Evolutionary conservation across 805 yeast species (phyloP).

Genomic region (Debaryomyces tyrocola): DNA sequence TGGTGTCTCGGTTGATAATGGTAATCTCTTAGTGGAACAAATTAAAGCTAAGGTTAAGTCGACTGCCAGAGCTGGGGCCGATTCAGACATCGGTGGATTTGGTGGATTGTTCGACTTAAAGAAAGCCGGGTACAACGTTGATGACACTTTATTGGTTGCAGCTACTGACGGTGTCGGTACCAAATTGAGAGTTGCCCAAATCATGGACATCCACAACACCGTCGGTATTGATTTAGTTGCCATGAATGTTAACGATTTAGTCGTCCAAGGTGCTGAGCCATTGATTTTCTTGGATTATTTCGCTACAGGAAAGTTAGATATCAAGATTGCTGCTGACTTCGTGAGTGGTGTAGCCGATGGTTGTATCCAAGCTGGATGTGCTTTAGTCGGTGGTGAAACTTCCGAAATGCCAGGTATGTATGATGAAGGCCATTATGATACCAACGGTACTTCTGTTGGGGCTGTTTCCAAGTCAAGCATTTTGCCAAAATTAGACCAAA

Average conservation of each 20-base stretch:
- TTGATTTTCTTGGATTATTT: constrained; percentile 92
- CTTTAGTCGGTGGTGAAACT: constrained; percentile 98
- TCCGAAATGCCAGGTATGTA: constrained; percentile 99
- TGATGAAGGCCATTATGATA: constrained; percentile 92
- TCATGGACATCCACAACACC: constrained; percentile 85
- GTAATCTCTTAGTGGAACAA: constrained; percentile 84
- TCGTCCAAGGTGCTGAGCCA: constrained; percentile 99
- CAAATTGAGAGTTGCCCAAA: constrained; percentile 91
- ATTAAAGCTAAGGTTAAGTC: constrained; percentile 90
- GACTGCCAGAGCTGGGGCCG: constrained; percentile 94
- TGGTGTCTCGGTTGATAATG: constrained; percentile 97
- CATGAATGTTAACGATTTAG: constrained; percentile 96
- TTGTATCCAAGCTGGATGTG: constrained; percentile 93
- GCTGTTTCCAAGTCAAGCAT: constrained; percentile 79
- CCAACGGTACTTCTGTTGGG: constrained; percentile 98
- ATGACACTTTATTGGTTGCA: constrained; percentile 82
- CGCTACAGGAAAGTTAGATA: constrained; percentile 91
- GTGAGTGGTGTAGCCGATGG: constrained; percentile 97
- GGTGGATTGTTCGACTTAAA: constrained; percentile 94
- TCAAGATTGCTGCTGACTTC: constrained; percentile 79
- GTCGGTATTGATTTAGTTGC: constrained; percentile 99
- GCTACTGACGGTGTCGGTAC: constrained; percentile 99
- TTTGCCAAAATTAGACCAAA: constrained; percentile 66
- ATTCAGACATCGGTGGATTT: constrained; percentile 97
- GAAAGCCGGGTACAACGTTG: constrained; percentile 82